These are phyloP conservation scores for Trypanosoma melophagium DNA, from an alignment of 208 protist genomes.

Conservation along the genomic window DNA sequence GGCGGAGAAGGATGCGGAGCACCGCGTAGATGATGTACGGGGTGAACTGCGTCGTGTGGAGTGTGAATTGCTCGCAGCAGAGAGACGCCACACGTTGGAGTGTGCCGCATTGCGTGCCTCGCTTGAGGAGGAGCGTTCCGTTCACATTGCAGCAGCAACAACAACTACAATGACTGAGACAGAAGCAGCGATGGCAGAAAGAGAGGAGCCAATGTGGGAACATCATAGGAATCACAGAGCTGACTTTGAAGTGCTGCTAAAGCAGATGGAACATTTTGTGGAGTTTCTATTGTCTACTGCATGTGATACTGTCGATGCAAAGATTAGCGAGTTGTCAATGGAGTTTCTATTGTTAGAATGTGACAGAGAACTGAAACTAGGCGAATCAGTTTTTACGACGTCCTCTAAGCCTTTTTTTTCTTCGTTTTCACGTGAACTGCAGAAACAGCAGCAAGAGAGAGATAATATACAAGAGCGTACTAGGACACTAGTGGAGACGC, in stretches of 20 bases:
- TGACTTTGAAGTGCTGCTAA: background rate
- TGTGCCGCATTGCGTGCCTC: background rate
- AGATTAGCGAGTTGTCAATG: background rate
- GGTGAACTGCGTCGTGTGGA: background rate
- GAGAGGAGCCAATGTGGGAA: too few species aligned
- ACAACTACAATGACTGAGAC: background rate
- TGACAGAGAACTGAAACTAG: too few species aligned
- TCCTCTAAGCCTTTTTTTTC: too few species aligned
- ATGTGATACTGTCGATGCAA: background rate
- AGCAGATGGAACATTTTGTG: background rate
- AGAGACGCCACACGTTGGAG: constrained; percentile 5
- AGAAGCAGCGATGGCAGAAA: background rate
- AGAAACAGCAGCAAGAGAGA: too few species aligned
- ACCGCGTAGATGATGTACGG: background rate
- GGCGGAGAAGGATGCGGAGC: background rate
- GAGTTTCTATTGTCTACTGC: background rate
- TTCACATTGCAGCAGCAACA: background rate
- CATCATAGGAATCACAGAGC: too few species aligned
- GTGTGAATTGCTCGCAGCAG: constrained; percentile 4
- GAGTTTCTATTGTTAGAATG: too few species aligned
- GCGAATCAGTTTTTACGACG: too few species aligned
- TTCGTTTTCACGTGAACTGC: too few species aligned
- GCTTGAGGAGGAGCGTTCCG: background rate
- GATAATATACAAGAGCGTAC: too few species aligned
- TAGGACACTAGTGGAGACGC: too few species aligned